phyloP scores from a whole-genome alignment of 805 yeast genomes.

The Helenozyma rhizophorensis region DNA sequence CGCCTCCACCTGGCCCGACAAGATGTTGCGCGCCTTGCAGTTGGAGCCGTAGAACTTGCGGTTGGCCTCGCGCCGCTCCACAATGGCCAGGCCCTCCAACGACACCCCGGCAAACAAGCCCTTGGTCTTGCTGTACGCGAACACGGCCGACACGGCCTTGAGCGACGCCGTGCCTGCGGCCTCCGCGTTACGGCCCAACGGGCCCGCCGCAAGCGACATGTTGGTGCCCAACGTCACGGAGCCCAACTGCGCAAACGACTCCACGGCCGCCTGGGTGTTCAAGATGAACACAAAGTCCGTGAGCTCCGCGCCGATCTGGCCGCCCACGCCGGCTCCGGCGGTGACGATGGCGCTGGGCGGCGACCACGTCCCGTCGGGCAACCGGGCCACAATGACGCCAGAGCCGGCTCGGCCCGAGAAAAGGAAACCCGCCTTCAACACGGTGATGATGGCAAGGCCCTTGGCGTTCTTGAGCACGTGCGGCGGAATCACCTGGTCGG shows the following conservation, averaged over 20 bases:
- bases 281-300: constrained; percentile 94
- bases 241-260: constrained; percentile 89
- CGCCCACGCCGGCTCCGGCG: constrained; percentile 99
- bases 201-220: constrained; percentile 94
- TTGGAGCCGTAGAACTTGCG: constrained; percentile 87
- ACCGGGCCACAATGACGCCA: constrained; percentile 88
- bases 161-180: constrained; percentile 94
- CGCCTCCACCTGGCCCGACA: constrained; percentile 84
- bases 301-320: constrained; percentile 92
- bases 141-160: constrained; percentile 83
- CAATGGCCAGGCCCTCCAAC: constrained; percentile 89
- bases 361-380: constrained; percentile 96
- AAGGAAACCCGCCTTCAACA: constrained; percentile 93
- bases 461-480: constrained; percentile 81
- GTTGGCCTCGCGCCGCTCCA: constrained; percentile 97
- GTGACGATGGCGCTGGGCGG: constrained; percentile 94
- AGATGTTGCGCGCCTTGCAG: constrained; percentile 82
- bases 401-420: constrained; percentile 98
- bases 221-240: constrained; percentile 94
- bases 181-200: constrained; percentile 95
- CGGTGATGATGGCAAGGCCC: constrained; percentile 89
- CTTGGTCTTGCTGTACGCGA: constrained; percentile 91
- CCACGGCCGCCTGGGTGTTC: constrained; percentile 83
- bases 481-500: constrained; percentile 87
- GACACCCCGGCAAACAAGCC: constrained; percentile 98